Percentiles rank a stretch among this genome's conserved stretches.
phyloP scores from a whole-genome alignment of 1,139 yeast species.

The Pichia sorboxylosa region DNA sequence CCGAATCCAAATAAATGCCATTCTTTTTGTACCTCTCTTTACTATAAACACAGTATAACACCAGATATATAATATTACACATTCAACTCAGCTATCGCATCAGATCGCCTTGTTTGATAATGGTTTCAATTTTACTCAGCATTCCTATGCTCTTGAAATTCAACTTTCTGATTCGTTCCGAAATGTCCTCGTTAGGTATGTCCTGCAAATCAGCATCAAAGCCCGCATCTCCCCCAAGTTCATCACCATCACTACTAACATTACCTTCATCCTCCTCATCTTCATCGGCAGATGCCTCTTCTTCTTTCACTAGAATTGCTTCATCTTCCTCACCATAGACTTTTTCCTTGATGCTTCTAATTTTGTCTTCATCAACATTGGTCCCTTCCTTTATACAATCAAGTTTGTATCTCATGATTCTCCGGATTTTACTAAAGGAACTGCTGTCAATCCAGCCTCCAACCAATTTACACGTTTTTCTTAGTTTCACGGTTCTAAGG shows the following conservation, averaged over 20 bases:
- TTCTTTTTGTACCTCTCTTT: background rate
- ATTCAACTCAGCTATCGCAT: constrained; percentile 8
- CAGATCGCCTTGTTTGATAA: constrained; percentile 34
- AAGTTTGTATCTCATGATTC: constrained; percentile 62
- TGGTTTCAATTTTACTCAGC: constrained; percentile 34
- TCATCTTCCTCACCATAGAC: constrained; percentile 18
- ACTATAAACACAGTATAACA: background rate
- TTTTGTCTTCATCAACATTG: constrained; percentile 25
- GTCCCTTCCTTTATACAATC: constrained; percentile 40
- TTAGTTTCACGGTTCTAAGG: constrained; percentile 30
- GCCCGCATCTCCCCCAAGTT: constrained; percentile 16
- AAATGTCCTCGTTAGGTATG: constrained; percentile 23
- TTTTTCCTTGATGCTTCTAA: constrained; percentile 13
- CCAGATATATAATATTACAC: background rate
- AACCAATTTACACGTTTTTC: constrained; percentile 34
- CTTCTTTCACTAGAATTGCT: constrained; percentile 7
- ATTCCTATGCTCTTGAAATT: constrained; percentile 20
- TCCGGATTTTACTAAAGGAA: constrained; percentile 52
- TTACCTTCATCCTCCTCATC: constrained; percentile 9
- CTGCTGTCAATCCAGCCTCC: constrained; percentile 70
- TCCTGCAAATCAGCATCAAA: constrained; percentile 21
- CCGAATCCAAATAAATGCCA: background rate
- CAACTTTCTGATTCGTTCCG: constrained; percentile 16
- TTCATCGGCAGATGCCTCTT: constrained; percentile 17
- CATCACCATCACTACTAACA: constrained; percentile 20